A percentile compares a stretch with the other conserved stretches of the same genome.
Conservation (phyloP, 495 filamentous ascomycete species). For the Aspergillus wentii region DNA sequence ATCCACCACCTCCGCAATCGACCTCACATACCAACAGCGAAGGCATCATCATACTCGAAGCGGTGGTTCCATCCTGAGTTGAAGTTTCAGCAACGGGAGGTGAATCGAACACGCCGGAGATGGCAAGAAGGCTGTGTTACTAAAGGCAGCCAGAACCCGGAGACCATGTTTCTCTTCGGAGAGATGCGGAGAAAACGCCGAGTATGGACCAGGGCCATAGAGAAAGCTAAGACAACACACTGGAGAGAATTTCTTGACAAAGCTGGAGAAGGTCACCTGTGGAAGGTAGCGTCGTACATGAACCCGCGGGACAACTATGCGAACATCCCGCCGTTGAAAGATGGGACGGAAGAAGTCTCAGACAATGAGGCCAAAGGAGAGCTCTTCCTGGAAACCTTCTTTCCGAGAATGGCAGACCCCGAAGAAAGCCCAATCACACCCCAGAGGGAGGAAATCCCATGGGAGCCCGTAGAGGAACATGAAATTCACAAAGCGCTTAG, state of each 20-base stretch:
- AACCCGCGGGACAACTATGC: constrained; percentile 6
- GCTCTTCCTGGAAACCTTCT: constrained; percentile 7
- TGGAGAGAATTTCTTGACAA: constrained; percentile 20
- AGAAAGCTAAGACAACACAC: constrained; percentile 12
- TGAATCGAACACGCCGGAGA: constrained; percentile 1
- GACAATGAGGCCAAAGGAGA: constrained; percentile 7
- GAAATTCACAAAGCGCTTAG: constrained; percentile 6
- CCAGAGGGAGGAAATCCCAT: neutral
- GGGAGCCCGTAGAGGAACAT: neutral
- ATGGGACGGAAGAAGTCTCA: constrained; percentile 2
- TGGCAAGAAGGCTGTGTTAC: constrained; percentile 4
- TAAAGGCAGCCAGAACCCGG: neutral
- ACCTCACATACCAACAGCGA: constrained; percentile 7
- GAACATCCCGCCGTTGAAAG: constrained; percentile 1
- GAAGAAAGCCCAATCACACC: neutral
- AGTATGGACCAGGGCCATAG: constrained; percentile 13
- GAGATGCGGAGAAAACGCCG: constrained; percentile 5
- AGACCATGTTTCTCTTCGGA: neutral
- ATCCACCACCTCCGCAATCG: constrained; percentile 8
- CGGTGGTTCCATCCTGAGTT: neutral
- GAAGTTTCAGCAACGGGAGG: neutral
- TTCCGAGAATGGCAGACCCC: constrained; percentile 5
- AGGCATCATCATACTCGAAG: constrained; percentile 18
- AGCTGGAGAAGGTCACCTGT: constrained; percentile 14
- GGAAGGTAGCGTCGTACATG: constrained; percentile 13